Conservation (phyloP, 805 yeast genomes). For the Kuraishia piskuri region DNA sequence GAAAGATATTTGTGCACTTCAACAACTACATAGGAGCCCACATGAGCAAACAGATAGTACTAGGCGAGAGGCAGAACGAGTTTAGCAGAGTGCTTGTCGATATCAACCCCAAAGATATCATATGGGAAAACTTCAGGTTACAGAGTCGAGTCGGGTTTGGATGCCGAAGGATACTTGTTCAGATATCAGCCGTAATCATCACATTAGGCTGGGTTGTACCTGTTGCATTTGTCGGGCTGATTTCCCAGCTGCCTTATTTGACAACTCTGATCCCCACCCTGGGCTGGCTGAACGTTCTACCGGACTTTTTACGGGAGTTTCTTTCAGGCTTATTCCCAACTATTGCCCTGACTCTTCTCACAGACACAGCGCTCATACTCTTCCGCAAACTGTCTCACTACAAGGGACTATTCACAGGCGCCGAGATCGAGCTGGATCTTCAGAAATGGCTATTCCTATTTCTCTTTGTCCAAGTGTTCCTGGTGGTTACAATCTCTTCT, state of each 20-base stretch:
- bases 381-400: conserved; percentile 45
- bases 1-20: conserved; percentile 58
- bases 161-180: conserved; percentile 34
- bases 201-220: conserved; percentile 70
- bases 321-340: conserved; percentile 64
- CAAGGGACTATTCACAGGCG: conserved; percentile 54
- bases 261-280: conserved; percentile 54
- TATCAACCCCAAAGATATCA: conserved; percentile 56
- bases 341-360: conserved; percentile 49
- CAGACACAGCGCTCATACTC: conserved; percentile 50
- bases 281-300: conserved; percentile 44
- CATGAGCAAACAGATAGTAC: conserved; percentile 51
- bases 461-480: conserved; percentile 71
- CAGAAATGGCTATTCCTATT: conserved; percentile 77
- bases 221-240: conserved; percentile 68
- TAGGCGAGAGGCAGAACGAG: conserved; percentile 32
- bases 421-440: conserved; percentile 57
- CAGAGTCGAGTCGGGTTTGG: conserved; percentile 27
- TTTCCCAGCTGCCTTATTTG: conserved; percentile 66
- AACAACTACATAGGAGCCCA: conserved; percentile 47
- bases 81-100: conserved; percentile 38
- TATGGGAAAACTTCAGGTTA: conserved; percentile 57
- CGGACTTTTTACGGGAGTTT: conserved; percentile 42
- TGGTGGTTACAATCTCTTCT: conserved; percentile 79
- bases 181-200: conserved; percentile 35